Conservation (phyloP, 441 rosid species). For the Mallotus repandus region DNA sequence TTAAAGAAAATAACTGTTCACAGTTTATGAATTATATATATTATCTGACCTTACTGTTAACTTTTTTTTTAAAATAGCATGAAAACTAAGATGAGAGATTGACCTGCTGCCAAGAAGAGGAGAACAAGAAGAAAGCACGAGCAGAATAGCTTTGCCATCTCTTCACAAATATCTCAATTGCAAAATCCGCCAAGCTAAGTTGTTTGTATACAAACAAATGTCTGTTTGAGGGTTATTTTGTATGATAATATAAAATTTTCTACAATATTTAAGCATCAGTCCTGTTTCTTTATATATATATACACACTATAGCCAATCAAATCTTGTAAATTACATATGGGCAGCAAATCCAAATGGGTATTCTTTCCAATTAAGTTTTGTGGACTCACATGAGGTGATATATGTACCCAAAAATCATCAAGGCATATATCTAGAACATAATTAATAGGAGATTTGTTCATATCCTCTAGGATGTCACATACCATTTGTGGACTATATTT, state of each 20-base stretch:
- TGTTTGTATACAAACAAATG: background rate
- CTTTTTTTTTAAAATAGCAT: background rate
- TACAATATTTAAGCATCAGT: background rate
- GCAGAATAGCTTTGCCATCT: conserved; percentile 20
- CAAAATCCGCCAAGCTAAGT: conserved; percentile 3
- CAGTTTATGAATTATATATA: too few species aligned
- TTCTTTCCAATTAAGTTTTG: background rate
- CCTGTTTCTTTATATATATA: too few species aligned
- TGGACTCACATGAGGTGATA: background rate
- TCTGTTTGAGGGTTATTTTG: conserved; percentile 7
- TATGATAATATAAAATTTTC: background rate
- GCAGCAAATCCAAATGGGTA: background rate
- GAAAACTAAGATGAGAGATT: background rate
- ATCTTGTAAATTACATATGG: background rate
- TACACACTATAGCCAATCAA: too few species aligned
- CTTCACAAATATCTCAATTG: conserved; percentile 5
- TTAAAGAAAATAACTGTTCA: too few species aligned
- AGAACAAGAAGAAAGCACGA: conserved; percentile 18
- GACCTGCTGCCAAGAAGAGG: conserved; percentile 16
- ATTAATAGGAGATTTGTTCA: background rate
- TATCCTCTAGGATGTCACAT: background rate
- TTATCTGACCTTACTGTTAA: too few species aligned
- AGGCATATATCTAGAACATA: background rate
- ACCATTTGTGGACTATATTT: conserved; percentile 3
- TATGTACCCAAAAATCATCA: background rate